Conservation (phyloP, 352 stramenopile species). For the Achlya hypogyna region DNA sequence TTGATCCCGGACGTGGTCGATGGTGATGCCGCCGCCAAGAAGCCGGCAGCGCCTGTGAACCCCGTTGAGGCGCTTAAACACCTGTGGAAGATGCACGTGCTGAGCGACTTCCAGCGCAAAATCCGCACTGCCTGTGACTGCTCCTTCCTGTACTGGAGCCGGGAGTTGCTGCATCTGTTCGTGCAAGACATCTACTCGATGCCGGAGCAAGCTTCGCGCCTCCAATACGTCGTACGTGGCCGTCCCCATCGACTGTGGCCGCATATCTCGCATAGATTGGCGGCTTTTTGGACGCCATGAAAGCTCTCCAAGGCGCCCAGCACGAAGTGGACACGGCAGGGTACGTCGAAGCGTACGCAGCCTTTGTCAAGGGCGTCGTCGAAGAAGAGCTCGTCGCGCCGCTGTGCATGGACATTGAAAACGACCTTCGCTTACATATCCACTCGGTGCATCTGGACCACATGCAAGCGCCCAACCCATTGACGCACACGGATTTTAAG, state of each 20-base stretch:
- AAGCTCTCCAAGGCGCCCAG: constrained; percentile 59
- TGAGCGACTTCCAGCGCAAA: constrained; percentile 84
- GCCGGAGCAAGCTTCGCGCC: constrained; percentile 70
- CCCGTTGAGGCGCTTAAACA: constrained; percentile 67
- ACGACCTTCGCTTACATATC: constrained; percentile 85
- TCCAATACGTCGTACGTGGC: constrained; percentile 65
- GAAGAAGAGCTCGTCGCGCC: constrained; percentile 84
- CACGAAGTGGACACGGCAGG: constrained; percentile 60
- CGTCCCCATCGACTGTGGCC: background rate
- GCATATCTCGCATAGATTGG: constrained; percentile 16
- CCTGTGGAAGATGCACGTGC: constrained; percentile 76
- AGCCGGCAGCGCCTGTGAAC: constrained; percentile 26
- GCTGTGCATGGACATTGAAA: constrained; percentile 90
- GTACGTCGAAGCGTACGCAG: constrained; percentile 60
- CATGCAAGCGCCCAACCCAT: constrained; percentile 78
- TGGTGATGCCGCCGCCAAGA: background rate
- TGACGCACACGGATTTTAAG: constrained; percentile 29
- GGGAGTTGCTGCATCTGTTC: constrained; percentile 82
- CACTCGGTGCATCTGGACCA: constrained; percentile 82
- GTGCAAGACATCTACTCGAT: constrained; percentile 71
- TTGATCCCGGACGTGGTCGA: constrained; percentile 8
- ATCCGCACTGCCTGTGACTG: constrained; percentile 83
- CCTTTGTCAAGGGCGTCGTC: constrained; percentile 76
- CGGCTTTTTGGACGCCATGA: constrained; percentile 70
- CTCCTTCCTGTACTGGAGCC: constrained; percentile 91